Evolutionary conservation across 371 early-diverging fungal genomes (phyloP).

Genomic region (Rhizomucor pusillus): DNA sequence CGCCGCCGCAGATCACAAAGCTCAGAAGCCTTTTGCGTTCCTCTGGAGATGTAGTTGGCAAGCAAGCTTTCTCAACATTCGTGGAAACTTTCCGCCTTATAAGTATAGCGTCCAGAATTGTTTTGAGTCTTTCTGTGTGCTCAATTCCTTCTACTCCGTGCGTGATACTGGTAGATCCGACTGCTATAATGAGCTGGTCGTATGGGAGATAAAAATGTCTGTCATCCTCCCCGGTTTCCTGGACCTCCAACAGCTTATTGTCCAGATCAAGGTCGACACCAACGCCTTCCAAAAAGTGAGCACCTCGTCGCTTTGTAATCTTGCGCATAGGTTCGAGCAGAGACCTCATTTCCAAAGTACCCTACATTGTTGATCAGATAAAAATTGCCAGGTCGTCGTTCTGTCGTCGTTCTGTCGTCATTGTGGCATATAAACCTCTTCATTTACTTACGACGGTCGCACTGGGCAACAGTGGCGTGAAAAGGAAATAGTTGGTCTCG

Average conservation of each 20-base stretch:
- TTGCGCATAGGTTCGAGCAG: conserved; percentile 73
- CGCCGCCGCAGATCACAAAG: conserved; percentile 79
- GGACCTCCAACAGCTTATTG: conserved; percentile 53
- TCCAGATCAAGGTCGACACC: conserved; percentile 72
- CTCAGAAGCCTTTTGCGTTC: conserved; percentile 77
- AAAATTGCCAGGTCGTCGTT: not conserved
- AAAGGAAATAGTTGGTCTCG: conserved; percentile 79
- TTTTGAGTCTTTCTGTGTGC: conserved; percentile 65
- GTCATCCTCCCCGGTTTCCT: conserved; percentile 27
- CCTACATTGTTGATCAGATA: conserved; percentile 19
- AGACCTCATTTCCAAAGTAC: conserved; percentile 32
- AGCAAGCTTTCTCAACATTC: conserved; percentile 81
- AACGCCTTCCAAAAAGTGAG: conserved; percentile 53
- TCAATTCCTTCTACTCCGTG: conserved; percentile 83
- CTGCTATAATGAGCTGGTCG: conserved; percentile 82
- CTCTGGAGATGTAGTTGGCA: conserved; percentile 67
- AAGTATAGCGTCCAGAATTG: conserved; percentile 66
- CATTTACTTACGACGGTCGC: conserved; percentile 77
- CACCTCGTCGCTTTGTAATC: conserved; percentile 44
- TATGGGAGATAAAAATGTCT: conserved; percentile 61
- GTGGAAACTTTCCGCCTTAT: conserved; percentile 65
- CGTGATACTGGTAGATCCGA: conserved; percentile 78
- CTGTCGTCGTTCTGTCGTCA: no score
- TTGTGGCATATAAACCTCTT: no score
- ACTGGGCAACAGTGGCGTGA: conserved; percentile 80